Evolutionary conservation across 179 eudicot species (phyloP), one percentile per base, ranked within the genome.

Genomic region (Drosera spatulata): DNA sequence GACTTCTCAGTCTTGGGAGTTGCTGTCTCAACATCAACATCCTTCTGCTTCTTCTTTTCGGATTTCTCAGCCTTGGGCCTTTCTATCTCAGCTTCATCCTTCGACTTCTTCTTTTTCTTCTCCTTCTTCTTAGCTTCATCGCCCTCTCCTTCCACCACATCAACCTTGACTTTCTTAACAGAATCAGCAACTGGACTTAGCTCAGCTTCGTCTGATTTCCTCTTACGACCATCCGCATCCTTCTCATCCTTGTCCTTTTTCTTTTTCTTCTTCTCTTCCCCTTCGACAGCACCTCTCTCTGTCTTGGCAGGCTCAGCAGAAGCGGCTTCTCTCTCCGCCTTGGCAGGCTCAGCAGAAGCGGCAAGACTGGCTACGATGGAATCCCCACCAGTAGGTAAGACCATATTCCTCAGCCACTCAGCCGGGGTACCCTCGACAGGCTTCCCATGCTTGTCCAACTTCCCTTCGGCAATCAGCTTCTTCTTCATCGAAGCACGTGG

Each of bases 361-460:
- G 86, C 87, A 46, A 84, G 63, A 50, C 85, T 61, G 1, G 95
- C 95, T 69, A 87, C 77, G 62, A 78, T 39, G 7, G 95, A 71
- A 75, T 90, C 95, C 1, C 83, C 85, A 13, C 93, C 93, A 5
- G 86, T 22, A 1, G 97, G 90, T n/a, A 87, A 68, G 48, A 70
- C 79, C 13, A 90, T 87, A 80, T 90, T 90, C 75, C 97, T 87
- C 57, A 55, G 8, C 95, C 97, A 87, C 79, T 90, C 97, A 63
- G 77, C 69, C 0, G 97, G 95, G 7, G 97, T 87, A 9, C 58
- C 72, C 68, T 81, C 90, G 65, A 75, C 87, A 0, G 85, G 85
- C 53, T 87, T 90, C 4, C 97, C 95, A 61, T 73, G 90, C 74
- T 90, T 90, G 71, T 77, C 81, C 90, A 90, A 77, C 72, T 87